These are phyloP conservation scores for Euphorbia tirucalli DNA, from an alignment of 345 rosid species.

Conservation along the genomic window DNA sequence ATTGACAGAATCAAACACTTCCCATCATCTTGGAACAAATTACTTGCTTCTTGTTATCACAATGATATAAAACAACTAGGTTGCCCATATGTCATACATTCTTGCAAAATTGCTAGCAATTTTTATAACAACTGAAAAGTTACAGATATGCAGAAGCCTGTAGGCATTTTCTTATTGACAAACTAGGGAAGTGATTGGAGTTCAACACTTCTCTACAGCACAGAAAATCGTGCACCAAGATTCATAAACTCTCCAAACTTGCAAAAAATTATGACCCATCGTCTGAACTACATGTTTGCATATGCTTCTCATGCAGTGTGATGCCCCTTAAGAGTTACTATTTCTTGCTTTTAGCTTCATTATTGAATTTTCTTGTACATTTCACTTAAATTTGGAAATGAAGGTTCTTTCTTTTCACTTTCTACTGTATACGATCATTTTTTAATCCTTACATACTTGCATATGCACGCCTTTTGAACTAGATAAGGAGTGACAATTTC, in stretches of 20 bases:
- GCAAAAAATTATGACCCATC: neutral
- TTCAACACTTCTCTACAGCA: neutral
- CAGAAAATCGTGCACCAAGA: neutral
- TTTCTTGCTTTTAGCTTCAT: neutral
- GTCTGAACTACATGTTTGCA: neutral
- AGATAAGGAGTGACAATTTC: neutral
- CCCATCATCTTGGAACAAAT: neutral
- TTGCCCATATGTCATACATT: neutral
- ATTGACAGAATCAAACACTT: neutral
- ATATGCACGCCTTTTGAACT: neutral
- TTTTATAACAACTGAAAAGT: neutral
- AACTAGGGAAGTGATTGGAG: neutral
- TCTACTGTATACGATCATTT: neutral
- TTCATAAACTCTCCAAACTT: neutral
- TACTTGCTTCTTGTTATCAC: neutral
- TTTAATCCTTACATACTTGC: neutral
- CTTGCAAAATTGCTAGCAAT: neutral
- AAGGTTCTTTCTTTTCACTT: conserved; percentile 2
- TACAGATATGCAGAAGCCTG: neutral
- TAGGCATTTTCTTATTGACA: neutral
- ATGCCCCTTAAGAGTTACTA: neutral
- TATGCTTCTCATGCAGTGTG: neutral
- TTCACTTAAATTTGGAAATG: neutral
- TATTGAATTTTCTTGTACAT: neutral
- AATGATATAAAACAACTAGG: neutral